Percentiles rank a stretch among this genome's conserved stretches.
Conservation (phyloP, 2,329 filamentous ascomycete species). For the Fusarium hainanense region DNA sequence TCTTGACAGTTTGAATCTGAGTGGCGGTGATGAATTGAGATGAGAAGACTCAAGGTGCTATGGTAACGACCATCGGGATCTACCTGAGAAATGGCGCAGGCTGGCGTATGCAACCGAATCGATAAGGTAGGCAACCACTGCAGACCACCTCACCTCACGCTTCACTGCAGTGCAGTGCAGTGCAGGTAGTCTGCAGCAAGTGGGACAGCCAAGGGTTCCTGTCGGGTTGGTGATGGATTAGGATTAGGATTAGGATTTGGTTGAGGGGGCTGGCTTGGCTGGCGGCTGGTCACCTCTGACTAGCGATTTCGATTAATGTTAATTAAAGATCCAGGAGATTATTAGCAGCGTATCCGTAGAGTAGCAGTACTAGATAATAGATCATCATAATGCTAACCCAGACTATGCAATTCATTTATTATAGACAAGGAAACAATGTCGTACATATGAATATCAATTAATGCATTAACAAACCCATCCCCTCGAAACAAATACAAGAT, state of each 20-base stretch:
- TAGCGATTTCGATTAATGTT: slow-evolving; percentile 11
- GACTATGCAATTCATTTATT: neutral
- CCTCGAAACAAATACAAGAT: neutral
- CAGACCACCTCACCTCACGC: neutral
- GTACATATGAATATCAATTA: neutral
- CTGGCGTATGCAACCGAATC: slow-evolving; percentile 9
- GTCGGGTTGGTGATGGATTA: neutral
- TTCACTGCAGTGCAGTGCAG: slow-evolving; percentile 1
- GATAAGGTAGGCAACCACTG: slow-evolving; percentile 20
- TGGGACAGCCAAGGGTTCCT: slow-evolving; percentile 14
- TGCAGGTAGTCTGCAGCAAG: neutral
- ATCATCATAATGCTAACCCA: neutral
- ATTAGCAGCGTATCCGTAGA: neutral
- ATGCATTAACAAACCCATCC: neutral
- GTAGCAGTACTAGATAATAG: neutral
- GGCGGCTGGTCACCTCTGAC: neutral
- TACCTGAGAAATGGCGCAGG: slow-evolving; percentile 24
- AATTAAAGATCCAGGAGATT: slow-evolving; percentile 23
- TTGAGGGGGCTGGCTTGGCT: slow-evolving; percentile 7
- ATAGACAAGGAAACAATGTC: slow-evolving; percentile 4
- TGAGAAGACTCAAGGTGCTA: neutral
- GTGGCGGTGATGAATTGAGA: slow-evolving; percentile 2
- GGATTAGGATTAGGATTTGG: neutral
- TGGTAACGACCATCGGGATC: slow-evolving; percentile 10
- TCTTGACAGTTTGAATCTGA: neutral